These are phyloP conservation scores for Baudoinia panamericana DNA, from an alignment of 495 filamentous ascomycete genomes.

Conservation along the genomic window DNA sequence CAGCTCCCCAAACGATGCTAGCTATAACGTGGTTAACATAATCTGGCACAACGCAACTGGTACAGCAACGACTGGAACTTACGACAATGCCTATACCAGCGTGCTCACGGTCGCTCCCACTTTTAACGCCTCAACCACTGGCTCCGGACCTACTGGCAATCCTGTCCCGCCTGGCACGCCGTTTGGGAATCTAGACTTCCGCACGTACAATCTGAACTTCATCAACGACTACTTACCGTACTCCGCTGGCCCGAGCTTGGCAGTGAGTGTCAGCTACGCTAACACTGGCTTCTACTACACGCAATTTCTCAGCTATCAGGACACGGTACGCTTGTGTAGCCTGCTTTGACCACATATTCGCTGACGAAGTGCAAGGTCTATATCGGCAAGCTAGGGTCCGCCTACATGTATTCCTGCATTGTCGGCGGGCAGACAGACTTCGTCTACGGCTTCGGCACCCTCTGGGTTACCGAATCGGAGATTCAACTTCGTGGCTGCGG, in stretches of 20 bases:
- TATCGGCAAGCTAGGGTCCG: constrained; percentile 46
- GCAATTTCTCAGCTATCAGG: constrained; percentile 46
- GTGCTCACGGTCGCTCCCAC: constrained; percentile 44
- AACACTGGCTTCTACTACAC: constrained; percentile 49
- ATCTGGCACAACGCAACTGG: constrained; percentile 37
- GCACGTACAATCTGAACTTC: constrained; percentile 48
- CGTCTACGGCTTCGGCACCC: constrained; percentile 25
- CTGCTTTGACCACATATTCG: too few species aligned
- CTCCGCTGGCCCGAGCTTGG: constrained; percentile 41
- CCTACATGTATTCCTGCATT: constrained; percentile 41
- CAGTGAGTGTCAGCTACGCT: constrained; percentile 41
- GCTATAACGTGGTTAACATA: constrained; percentile 37
- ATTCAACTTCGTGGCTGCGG: constrained; percentile 39
- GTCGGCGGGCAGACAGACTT: constrained; percentile 49
- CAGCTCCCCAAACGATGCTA: constrained; percentile 27
- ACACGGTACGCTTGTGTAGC: constrained; percentile 35
- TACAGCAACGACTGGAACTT: constrained; percentile 31
- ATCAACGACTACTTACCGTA: constrained; percentile 42
- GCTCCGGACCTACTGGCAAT: constrained; percentile 42
- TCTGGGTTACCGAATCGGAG: constrained; percentile 6
- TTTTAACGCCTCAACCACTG: constrained; percentile 42
- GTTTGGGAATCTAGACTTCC: constrained; percentile 44
- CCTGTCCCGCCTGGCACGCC: constrained; percentile 43
- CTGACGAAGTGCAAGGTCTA: constrained; percentile 34
- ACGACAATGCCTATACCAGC: constrained; percentile 46